These are phyloP conservation scores for Ochetophila trinervis DNA, from an alignment of 306 rosid genomes.

Conservation along the genomic window DNA sequence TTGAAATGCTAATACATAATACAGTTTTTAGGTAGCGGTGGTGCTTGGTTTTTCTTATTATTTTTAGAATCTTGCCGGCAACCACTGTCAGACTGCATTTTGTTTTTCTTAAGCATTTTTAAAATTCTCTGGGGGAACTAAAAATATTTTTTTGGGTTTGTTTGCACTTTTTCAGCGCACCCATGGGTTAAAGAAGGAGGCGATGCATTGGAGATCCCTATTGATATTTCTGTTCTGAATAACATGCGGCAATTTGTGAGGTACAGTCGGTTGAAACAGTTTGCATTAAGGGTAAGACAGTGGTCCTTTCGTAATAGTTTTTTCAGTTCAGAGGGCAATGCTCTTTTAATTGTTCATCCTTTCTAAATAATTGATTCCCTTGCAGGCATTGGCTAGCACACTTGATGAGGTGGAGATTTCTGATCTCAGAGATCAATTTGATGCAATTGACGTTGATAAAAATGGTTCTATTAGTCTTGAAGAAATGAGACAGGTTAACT, in stretches of 20 bases:
- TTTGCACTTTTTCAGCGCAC: conserved; percentile 68
- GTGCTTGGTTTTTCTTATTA: neutral
- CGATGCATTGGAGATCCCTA: conserved; percentile 85
- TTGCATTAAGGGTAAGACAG: conserved; percentile 77
- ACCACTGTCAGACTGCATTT: neutral
- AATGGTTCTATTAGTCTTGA: conserved; percentile 94
- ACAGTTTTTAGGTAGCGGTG: neutral
- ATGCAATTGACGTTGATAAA: conserved; percentile 97
- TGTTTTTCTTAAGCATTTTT: neutral
- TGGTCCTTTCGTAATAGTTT: conserved; percentile 4
- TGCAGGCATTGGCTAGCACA: conserved; percentile 97
- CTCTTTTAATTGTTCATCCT: conserved; percentile 17
- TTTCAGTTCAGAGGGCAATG: conserved; percentile 15
- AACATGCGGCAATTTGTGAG: conserved; percentile 94
- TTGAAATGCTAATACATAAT: conserved; percentile 12
- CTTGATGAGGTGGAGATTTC: conserved; percentile 79
- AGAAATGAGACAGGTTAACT: conserved; percentile 91
- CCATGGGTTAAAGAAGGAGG: conserved; percentile 99
- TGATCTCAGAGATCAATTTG: conserved; percentile 91
- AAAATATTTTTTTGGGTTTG: conserved; percentile 3
- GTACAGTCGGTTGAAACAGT: conserved; percentile 94
- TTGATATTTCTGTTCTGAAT: conserved; percentile 86
- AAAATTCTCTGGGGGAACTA: neutral
- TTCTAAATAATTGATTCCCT: conserved; percentile 22
- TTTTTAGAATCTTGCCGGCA: neutral